Evolutionary conservation across 257 asterid species (phyloP), one percentile per base, ranked within the genome.

Genomic region (Solanum gandarillasii): DNA sequence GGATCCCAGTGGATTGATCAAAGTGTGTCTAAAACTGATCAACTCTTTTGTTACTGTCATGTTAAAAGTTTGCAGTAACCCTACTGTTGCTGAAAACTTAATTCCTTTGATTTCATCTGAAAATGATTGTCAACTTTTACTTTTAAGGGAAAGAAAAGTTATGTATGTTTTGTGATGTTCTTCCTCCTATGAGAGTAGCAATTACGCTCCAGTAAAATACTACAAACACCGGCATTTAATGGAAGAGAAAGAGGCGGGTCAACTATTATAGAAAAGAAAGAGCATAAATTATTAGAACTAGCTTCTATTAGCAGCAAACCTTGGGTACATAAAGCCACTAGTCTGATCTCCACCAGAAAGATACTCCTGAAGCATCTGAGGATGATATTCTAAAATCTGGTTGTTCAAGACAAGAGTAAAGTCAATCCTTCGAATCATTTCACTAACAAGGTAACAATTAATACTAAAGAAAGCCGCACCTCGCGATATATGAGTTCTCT

Each of bases 321-420:
- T 97, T 88, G 99, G 99, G 93, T 97, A 97, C 99, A 97, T 93
- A 91, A 97, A 97, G 92, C 98, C 95, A 85, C 97, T 95, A 83
- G 96, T 92, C 89, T 95, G 98, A 27, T 97, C 99, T 88, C 98
- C 99, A 88, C 98, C 98, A 14, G 90, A 92, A 74, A 95, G 94
- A 93, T 95, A 93, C 92, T 97, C 98, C 89, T 97, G 90, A 87
- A 97, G 98, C 99, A 97, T 95, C 92, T 97, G 95, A 41, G 99
- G 98, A 87, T 95, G 98, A 89, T 97, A 97, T 96, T 97, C 99
- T 86, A 97, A 89, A 90, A 97, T 97, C 99, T 97, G 98, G 86
- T 81, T 29, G 70, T 52, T 29, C 70, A 82, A 31, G 70, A 46
- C 70, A 29, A 82, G 85, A 29, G 25, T 82, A 82, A 46, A 82